phyloP scores from a whole-genome alignment of 176 grass and related monocot genomes.

The Puccinellia tenuiflora region DNA sequence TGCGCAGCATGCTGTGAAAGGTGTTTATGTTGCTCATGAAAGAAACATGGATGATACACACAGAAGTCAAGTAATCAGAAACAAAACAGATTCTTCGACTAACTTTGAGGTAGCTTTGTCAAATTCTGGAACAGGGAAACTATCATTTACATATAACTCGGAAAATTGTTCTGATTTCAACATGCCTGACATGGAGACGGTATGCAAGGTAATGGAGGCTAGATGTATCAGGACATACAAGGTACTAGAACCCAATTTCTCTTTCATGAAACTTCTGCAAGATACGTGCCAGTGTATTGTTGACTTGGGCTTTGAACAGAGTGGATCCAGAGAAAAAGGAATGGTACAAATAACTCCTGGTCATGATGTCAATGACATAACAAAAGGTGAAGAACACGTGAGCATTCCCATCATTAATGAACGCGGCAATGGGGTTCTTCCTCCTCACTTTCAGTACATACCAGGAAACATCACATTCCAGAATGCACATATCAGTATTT shows the following conservation, averaged over 20 bases:
- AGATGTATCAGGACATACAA: conserved; percentile 61
- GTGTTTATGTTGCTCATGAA: not conserved
- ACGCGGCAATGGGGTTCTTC: conserved; percentile 42
- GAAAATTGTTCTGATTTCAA: conserved; percentile 45
- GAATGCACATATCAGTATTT: conserved; percentile 60
- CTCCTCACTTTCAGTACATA: conserved; percentile 71
- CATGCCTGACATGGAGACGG: conserved; percentile 43
- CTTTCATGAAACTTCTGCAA: conserved; percentile 60
- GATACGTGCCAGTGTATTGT: conserved; percentile 61
- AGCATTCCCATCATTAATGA: conserved; percentile 50
- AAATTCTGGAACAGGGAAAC: conserved; percentile 41
- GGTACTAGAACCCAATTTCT: conserved; percentile 55
- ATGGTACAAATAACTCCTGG: conserved; percentile 28
- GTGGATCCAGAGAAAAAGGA: conserved; percentile 26
- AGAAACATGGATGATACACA: conserved; percentile 12
- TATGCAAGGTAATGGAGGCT: conserved; percentile 59
- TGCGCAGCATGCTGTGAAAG: not conserved
- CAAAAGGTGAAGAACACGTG: conserved; percentile 68
- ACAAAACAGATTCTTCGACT: conserved; percentile 8
- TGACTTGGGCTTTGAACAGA: conserved; percentile 42
- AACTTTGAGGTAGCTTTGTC: conserved; percentile 51
- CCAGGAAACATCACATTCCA: conserved; percentile 57
- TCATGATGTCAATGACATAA: conserved; percentile 72
- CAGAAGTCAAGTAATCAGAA: conserved; percentile 10
- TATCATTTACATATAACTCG: conserved; percentile 49